Percentiles rank a stretch among this genome's conserved stretches.
phyloP scores from a whole-genome alignment of 23 red algal species.

The Gracilaria caudata region DNA sequence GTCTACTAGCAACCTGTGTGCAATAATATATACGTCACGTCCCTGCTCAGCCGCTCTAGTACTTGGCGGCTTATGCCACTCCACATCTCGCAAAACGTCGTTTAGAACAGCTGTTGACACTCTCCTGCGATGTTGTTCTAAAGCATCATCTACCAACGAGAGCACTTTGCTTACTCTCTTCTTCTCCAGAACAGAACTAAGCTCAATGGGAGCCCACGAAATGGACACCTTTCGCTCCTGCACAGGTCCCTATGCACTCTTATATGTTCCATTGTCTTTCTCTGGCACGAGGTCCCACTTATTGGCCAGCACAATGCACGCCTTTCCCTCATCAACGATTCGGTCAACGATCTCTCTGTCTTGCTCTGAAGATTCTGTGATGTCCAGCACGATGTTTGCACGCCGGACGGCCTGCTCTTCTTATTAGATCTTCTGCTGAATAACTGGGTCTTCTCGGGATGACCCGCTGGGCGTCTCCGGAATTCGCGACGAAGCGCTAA shows the following conservation, averaged over 20 bases:
- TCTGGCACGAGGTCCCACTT: constrained; percentile 92
- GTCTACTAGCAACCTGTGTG: constrained; percentile 87
- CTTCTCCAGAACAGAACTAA: constrained; percentile 76
- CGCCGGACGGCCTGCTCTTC: constrained; percentile 94
- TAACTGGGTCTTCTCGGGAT: too few species aligned
- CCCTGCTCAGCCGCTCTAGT: constrained; percentile 77
- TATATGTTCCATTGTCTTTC: constrained; percentile 85
- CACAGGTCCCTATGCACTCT: constrained; percentile 52
- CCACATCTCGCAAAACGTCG: constrained; percentile 87
- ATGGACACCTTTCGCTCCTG: constrained; percentile 71
- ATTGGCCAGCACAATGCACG: constrained; percentile 91
- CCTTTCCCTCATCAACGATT: constrained; percentile 85
- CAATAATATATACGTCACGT: constrained; percentile 95
- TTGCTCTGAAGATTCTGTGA: constrained; percentile 81
- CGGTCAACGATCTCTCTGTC: constrained; percentile 95
- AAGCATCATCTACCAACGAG: constrained; percentile 72
- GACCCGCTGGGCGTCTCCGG: too few species aligned
- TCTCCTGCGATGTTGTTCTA: constrained; percentile 83
- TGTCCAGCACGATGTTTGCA: constrained; percentile 89
- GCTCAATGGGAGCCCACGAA: constrained; percentile 77
- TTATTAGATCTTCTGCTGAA: too few species aligned
- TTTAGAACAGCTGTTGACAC: constrained; percentile 93
- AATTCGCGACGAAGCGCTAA: too few species aligned
- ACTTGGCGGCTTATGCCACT: constrained; percentile 89
- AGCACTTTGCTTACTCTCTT: constrained; percentile 73